Percentiles rank a stretch among this genome's conserved stretches.
Conservation (phyloP, 345 rosid species). For the Crucihimalaya himalaica region DNA sequence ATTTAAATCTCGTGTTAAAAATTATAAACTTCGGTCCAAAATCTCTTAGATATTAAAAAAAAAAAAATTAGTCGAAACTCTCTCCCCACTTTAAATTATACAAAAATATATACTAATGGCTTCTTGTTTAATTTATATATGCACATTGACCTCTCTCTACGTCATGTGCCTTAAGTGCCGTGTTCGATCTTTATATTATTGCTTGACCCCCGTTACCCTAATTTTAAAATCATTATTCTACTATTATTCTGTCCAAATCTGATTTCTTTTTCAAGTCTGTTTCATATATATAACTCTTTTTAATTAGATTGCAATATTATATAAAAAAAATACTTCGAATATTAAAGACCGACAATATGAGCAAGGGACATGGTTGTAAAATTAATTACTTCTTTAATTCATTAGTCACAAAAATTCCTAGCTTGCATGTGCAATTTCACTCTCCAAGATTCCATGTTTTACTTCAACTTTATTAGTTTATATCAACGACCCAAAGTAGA, state of each 20-base stretch:
- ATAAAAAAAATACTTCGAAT: background rate
- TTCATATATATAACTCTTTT: background rate
- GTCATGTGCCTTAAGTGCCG: constrained; percentile 29
- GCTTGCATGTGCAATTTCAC: constrained; percentile 35
- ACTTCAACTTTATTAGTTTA: constrained; percentile 6
- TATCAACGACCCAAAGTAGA: constrained; percentile 13
- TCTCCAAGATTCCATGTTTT: constrained; percentile 25
- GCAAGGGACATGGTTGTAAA: background rate
- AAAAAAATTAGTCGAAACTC: background rate
- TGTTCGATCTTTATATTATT: constrained; percentile 1
- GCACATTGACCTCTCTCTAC: constrained; percentile 27
- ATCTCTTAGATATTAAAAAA: too few relatives aligned
- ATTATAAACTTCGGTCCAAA: too few relatives aligned
- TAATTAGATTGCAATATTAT: background rate
- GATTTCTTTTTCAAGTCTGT: background rate
- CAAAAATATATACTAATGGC: background rate
- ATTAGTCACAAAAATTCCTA: constrained; percentile 30
- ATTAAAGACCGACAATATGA: constrained; percentile 21
- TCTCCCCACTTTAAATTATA: background rate
- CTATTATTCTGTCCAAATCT: background rate
- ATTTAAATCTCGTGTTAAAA: too few relatives aligned
- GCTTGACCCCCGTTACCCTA: constrained; percentile 4
- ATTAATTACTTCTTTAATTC: background rate
- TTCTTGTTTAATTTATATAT: background rate
- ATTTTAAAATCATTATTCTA: background rate